A percentile compares a stretch with the other conserved stretches of the same genome.
Evolutionary conservation across 768 basidiomycete species (phyloP).

Genomic region (Trametes elegans): DNA sequence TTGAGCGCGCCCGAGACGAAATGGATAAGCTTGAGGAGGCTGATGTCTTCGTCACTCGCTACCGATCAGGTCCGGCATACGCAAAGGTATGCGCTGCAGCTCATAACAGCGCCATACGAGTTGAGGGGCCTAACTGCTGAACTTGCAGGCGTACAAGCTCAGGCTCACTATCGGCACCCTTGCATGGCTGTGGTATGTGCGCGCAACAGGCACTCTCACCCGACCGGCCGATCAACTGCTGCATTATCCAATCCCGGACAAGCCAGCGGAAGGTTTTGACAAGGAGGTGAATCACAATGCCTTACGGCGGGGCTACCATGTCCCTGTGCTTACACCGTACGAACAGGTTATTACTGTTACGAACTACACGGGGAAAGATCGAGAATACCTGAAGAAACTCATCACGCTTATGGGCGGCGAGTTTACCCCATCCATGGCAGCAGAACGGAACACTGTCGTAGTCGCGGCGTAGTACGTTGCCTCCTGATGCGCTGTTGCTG

Average conservation of each 20-base stretch:
- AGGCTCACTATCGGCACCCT: slow-evolving; percentile 73
- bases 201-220: slow-evolving; percentile 56
- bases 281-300: slow-evolving; percentile 53
- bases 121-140: not conserved
- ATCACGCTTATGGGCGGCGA: slow-evolving; percentile 73
- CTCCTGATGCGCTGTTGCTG: not conserved
- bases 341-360: slow-evolving; percentile 76
- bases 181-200: slow-evolving; percentile 80
- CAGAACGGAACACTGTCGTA: slow-evolving; percentile 66
- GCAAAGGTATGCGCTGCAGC: slow-evolving; percentile 49
- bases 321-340: not conserved
- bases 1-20: slow-evolving; percentile 36
- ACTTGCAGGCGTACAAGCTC: slow-evolving; percentile 53
- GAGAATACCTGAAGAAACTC: slow-evolving; percentile 86
- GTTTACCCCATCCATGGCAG: slow-evolving; percentile 82
- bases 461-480: slow-evolving; percentile 77
- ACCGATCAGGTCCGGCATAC: slow-evolving; percentile 67
- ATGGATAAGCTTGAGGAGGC: slow-evolving; percentile 44
- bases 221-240: slow-evolving; percentile 73
- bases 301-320: not conserved
- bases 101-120: not conserved
- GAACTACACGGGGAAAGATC: slow-evolving; percentile 82
- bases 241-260: slow-evolving; percentile 78
- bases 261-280: slow-evolving; percentile 55
- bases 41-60: slow-evolving; percentile 76